A percentile compares a stretch with the other conserved stretches of the same genome.
Evolutionary conservation across 768 basidiomycete species (phyloP).

Genomic region (Coprinopsis sp.): DNA sequence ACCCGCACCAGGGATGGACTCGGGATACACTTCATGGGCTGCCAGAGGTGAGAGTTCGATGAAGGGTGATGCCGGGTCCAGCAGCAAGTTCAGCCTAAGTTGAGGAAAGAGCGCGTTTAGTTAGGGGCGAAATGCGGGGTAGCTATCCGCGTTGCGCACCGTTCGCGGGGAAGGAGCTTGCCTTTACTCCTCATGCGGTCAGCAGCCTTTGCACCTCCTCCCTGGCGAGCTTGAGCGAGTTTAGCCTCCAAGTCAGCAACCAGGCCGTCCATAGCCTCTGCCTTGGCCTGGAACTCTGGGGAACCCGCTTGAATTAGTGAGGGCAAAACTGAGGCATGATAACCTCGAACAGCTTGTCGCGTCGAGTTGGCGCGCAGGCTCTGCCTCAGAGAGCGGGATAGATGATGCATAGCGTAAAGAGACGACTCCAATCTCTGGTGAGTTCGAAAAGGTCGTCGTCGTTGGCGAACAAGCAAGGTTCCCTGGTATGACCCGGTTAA

Average conservation of each 20-base stretch:
- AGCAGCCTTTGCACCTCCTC: slow-evolving; percentile 72
- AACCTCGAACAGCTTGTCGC: slow-evolving; percentile 26
- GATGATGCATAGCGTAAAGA: slow-evolving; percentile 3
- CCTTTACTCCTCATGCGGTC: slow-evolving; percentile 73
- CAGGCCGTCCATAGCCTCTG: slow-evolving; percentile 64
- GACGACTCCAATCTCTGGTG: not conserved
- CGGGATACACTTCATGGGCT: slow-evolving; percentile 81
- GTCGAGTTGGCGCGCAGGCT: slow-evolving; percentile 14
- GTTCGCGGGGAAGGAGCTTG: slow-evolving; percentile 79
- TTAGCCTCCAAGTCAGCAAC: slow-evolving; percentile 61
- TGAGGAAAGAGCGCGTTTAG: not conserved
- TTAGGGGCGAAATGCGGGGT: not conserved
- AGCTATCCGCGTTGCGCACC: slow-evolving; percentile 48
- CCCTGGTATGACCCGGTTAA: not conserved
- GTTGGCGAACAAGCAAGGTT: not conserved
- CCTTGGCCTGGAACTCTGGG: slow-evolving; percentile 65
- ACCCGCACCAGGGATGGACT: slow-evolving; percentile 82
- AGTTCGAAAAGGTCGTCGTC: not conserved
- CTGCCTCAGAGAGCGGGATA: slow-evolving; percentile 11
- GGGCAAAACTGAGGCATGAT: slow-evolving; percentile 73
- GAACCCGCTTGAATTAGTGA: slow-evolving; percentile 64
- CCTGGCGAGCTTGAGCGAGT: slow-evolving; percentile 53
- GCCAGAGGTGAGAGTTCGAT: slow-evolving; percentile 84
- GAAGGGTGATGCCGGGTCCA: slow-evolving; percentile 88
- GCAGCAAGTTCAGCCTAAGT: slow-evolving; percentile 58